phyloP scores from a whole-genome alignment of 805 yeast species.

The Zygotorulaspora sp. region DNA sequence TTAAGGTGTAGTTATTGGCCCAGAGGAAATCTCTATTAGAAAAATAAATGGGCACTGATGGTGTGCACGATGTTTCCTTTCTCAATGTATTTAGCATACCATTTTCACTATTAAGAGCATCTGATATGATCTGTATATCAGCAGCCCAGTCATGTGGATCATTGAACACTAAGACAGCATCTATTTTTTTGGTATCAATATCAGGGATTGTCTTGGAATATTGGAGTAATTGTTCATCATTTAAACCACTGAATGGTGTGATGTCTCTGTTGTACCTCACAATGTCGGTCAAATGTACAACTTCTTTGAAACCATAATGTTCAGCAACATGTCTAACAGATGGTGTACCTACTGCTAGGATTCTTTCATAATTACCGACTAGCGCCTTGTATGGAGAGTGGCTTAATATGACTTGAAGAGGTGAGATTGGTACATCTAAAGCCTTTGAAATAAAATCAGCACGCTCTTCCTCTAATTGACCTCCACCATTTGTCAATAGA shows the following conservation, averaged over 20 bases:
- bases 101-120: slow-evolving; percentile 56
- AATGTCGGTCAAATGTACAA: slow-evolving; percentile 67
- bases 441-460: slow-evolving; percentile 46
- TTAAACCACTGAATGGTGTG: slow-evolving; percentile 78
- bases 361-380: slow-evolving; percentile 50
- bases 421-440: slow-evolving; percentile 43
- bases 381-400: slow-evolving; percentile 80
- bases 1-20: slow-evolving; percentile 75
- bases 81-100: slow-evolving; percentile 66
- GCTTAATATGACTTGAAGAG: slow-evolving; percentile 71
- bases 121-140: slow-evolving; percentile 74
- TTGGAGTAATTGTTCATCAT: slow-evolving; percentile 44
- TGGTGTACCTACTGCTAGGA: slow-evolving; percentile 76
- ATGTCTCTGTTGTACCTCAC: slow-evolving; percentile 52
- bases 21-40: slow-evolving; percentile 81
- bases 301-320: slow-evolving; percentile 73
- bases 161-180: slow-evolving; percentile 76
- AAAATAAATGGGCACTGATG: slow-evolving; percentile 67
- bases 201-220: slow-evolving; percentile 30
- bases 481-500: slow-evolving; percentile 90
- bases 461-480: slow-evolving; percentile 60
- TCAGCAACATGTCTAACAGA: slow-evolving; percentile 67
- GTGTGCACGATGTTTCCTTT: slow-evolving; percentile 34
- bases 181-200: slow-evolving; percentile 44
- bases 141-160: slow-evolving; percentile 88